These are phyloP conservation scores for Xylariaceae sp. DNA, from an alignment of 2,329 filamentous ascomycete genomes.

Conservation along the genomic window DNA sequence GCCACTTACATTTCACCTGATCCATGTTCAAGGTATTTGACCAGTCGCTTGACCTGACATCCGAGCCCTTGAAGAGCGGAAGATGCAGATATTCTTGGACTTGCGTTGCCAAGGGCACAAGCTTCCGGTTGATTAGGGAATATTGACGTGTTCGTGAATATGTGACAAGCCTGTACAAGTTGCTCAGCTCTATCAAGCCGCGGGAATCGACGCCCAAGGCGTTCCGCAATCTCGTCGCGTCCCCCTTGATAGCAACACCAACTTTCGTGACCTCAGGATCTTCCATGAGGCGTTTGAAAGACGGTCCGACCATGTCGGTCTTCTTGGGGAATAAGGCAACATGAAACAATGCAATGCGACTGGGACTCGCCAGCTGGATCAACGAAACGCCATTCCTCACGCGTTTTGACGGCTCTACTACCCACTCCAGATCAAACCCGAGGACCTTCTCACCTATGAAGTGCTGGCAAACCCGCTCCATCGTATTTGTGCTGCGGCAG, in stretches of 20 bases:
- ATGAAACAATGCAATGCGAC: slow-evolving; percentile 77
- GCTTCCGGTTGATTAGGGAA: slow-evolving; percentile 58
- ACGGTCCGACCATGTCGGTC: slow-evolving; percentile 62
- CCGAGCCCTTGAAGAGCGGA: slow-evolving; percentile 67
- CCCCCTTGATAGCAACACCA: slow-evolving; percentile 71
- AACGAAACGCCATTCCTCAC: slow-evolving; percentile 70
- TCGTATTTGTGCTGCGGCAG: slow-evolving; percentile 62
- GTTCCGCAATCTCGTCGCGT: slow-evolving; percentile 64
- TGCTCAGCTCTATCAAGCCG: slow-evolving; percentile 75
- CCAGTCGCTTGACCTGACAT: slow-evolving; percentile 75
- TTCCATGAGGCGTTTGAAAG: slow-evolving; percentile 68
- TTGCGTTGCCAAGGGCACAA: slow-evolving; percentile 64
- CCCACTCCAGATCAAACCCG: slow-evolving; percentile 93
- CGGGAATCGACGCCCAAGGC: slow-evolving; percentile 59
- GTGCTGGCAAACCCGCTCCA: slow-evolving; percentile 61
- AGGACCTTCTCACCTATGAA: slow-evolving; percentile 68
- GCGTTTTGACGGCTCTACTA: slow-evolving; percentile 45
- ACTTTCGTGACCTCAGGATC: slow-evolving; percentile 65
- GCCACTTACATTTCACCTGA: slow-evolving; percentile 65
- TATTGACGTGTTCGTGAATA: slow-evolving; percentile 51
- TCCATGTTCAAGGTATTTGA: slow-evolving; percentile 53
- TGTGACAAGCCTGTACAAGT: slow-evolving; percentile 74
- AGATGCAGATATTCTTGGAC: slow-evolving; percentile 67
- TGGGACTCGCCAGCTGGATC: slow-evolving; percentile 75
- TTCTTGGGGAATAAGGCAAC: slow-evolving; percentile 58